Percentiles rank a stretch among this genome's conserved stretches.
Conservation (phyloP, 345 rosid species). For the Pistacia atlantica region DNA sequence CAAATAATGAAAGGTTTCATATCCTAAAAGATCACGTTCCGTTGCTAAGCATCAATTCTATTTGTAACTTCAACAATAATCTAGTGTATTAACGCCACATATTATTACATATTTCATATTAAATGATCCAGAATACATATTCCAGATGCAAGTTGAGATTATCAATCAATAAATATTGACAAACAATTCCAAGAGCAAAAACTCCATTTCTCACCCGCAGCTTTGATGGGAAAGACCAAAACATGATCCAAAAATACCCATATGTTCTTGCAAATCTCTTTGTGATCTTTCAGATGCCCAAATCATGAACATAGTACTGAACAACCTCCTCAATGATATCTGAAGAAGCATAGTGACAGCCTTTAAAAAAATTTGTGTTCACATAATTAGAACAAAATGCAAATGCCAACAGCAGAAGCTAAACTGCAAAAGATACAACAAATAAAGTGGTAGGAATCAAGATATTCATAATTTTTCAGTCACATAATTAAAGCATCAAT, state of each 20-base stretch:
- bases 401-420: too few relatives aligned
- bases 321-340: not conserved
- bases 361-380: too few relatives aligned
- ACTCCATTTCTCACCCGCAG: not conserved
- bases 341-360: not conserved
- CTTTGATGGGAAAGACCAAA: not conserved
- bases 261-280: not conserved
- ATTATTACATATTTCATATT: not conserved
- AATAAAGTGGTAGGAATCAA: too few relatives aligned
- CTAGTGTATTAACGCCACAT: too few relatives aligned
- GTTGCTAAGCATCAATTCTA: too few relatives aligned
- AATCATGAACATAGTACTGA: not conserved
- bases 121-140: not conserved
- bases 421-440: too few relatives aligned
- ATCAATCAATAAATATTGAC: not conserved
- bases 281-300: constrained; percentile 4
- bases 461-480: too few relatives aligned
- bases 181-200: not conserved
- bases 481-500: not conserved
- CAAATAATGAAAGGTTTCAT: too few relatives aligned
- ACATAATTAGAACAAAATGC: too few relatives aligned
- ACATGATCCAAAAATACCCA: not conserved
- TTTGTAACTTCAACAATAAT: too few relatives aligned
- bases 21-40: too few relatives aligned
- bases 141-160: not conserved